These are phyloP conservation scores for Chimonanthus praecox DNA, from an alignment of 164 flowering plant species.

Conservation along the genomic window DNA sequence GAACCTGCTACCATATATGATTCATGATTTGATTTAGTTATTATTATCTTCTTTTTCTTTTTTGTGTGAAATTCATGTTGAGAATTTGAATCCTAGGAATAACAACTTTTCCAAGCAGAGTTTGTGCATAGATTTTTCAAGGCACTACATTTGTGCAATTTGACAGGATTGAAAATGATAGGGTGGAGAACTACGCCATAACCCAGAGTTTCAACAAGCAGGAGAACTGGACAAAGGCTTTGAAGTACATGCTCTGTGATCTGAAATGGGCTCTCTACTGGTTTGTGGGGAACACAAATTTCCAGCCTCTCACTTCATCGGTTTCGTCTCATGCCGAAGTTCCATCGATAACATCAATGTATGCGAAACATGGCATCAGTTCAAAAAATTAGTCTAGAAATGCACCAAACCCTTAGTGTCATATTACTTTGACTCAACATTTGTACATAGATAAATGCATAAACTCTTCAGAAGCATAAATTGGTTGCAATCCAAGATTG, in stretches of 20 bases:
- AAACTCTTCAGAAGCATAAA: not conserved
- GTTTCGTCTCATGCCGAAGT: conserved; percentile 48
- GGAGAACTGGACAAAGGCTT: conserved; percentile 98
- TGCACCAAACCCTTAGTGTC: not conserved
- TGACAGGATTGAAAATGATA: conserved; percentile 93
- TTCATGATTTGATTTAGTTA: too few species aligned
- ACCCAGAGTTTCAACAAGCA: conserved; percentile 96
- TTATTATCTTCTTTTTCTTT: too few species aligned
- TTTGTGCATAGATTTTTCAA: too few species aligned
- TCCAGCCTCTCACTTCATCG: conserved; percentile 69
- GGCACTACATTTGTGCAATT: not conserved
- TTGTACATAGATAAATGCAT: not conserved
- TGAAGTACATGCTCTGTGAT: conserved; percentile 91
- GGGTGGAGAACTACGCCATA: conserved; percentile 80
- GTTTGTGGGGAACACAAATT: conserved; percentile 89
- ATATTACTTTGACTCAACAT: not conserved
- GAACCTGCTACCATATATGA: too few species aligned
- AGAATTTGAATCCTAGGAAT: too few species aligned
- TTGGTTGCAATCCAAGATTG: not conserved
- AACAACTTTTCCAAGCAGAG: too few species aligned
- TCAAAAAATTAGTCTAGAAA: conserved; percentile 28
- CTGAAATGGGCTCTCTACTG: conserved; percentile 94
- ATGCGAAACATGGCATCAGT: conserved; percentile 34
- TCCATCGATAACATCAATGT: conserved; percentile 36
- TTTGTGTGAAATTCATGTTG: too few species aligned